Conservation (phyloP, 495 filamentous ascomycete species). For the Penicillium argentinense region DNA sequence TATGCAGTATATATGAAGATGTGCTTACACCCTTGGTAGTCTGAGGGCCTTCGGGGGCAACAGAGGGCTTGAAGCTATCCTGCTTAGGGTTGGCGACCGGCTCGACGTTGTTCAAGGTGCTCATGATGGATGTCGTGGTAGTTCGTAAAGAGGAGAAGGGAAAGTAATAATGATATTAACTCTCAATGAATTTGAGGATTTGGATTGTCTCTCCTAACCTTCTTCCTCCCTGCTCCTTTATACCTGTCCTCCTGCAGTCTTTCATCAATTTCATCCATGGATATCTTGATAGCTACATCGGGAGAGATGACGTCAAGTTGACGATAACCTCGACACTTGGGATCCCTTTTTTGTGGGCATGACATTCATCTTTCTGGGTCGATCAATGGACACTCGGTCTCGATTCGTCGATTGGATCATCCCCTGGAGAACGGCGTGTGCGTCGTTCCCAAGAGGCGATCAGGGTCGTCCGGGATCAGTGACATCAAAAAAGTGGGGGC, state of each 20-base stretch:
- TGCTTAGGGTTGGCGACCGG: slow-evolving; percentile 45
- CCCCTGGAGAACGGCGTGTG: not conserved
- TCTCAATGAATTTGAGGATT: not conserved
- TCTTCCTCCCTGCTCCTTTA: not conserved
- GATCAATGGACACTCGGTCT: not conserved
- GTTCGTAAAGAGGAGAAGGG: not conserved
- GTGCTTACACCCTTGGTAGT: slow-evolving; percentile 55
- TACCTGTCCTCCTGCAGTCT: not conserved
- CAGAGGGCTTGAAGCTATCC: slow-evolving; percentile 30
- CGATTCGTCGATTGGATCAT: not conserved
- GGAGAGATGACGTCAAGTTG: not conserved
- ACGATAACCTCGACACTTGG: not conserved
- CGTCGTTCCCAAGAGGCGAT: not conserved
- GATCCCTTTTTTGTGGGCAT: too few relatives aligned
- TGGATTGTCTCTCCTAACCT: not conserved
- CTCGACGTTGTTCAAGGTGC: slow-evolving; percentile 50
- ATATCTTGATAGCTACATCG: not conserved
- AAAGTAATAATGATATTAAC: not conserved
- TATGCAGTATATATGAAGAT: too few relatives aligned
- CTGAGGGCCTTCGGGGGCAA: slow-evolving; percentile 51
- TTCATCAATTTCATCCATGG: not conserved
- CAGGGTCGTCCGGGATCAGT: not conserved
- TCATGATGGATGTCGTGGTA: slow-evolving; percentile 43
- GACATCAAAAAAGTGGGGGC: slow-evolving; percentile 7
- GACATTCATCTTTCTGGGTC: too few relatives aligned